Percentiles rank a stretch among this genome's conserved stretches.
These are phyloP conservation scores for Botrytis fabae DNA, from an alignment of 2,329 filamentous ascomycete genomes.

Conservation along the genomic window DNA sequence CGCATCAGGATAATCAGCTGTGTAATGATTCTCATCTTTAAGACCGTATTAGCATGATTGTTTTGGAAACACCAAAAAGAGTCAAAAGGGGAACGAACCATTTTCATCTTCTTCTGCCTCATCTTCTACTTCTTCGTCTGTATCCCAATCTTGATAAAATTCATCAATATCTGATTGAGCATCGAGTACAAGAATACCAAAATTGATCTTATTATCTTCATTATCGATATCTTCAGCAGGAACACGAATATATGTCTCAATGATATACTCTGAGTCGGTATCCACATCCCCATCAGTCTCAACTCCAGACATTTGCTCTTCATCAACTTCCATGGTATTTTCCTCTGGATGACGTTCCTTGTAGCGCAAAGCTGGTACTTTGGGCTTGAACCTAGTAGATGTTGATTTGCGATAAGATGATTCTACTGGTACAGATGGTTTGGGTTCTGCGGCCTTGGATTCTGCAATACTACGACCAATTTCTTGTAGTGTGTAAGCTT, in stretches of 20 bases:
- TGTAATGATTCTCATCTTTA: constrained; percentile 75
- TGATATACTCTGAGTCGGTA: constrained; percentile 59
- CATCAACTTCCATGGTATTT: constrained; percentile 25
- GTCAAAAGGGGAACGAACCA: constrained; percentile 46
- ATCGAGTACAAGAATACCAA: constrained; percentile 44
- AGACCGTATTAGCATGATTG: constrained; percentile 23
- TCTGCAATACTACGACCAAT: constrained; percentile 46
- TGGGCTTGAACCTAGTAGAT: constrained; percentile 54
- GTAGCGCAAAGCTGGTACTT: constrained; percentile 55
- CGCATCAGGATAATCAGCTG: constrained; percentile 78
- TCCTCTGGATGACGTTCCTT: constrained; percentile 55
- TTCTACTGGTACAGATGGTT: constrained; percentile 17
- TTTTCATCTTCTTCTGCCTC: constrained; percentile 67
- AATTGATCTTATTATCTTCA: constrained; percentile 50
- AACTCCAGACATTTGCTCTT: constrained; percentile 40
- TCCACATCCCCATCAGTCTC: constrained; percentile 48
- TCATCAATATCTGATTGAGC: constrained; percentile 48
- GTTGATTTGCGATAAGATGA: constrained; percentile 22
- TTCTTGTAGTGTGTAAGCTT: constrained; percentile 58
- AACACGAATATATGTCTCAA: constrained; percentile 65
- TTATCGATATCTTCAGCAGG: constrained; percentile 57
- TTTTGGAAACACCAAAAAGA: neutral
- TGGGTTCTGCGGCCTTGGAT: constrained; percentile 27
- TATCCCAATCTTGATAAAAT: constrained; percentile 60
- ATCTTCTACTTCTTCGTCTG: constrained; percentile 62